Percentiles rank a stretch among this genome's conserved stretches.
Evolutionary conservation across 2,329 filamentous ascomycete genomes (phyloP).

Genomic region (Fonsecaea pugnacius): DNA sequence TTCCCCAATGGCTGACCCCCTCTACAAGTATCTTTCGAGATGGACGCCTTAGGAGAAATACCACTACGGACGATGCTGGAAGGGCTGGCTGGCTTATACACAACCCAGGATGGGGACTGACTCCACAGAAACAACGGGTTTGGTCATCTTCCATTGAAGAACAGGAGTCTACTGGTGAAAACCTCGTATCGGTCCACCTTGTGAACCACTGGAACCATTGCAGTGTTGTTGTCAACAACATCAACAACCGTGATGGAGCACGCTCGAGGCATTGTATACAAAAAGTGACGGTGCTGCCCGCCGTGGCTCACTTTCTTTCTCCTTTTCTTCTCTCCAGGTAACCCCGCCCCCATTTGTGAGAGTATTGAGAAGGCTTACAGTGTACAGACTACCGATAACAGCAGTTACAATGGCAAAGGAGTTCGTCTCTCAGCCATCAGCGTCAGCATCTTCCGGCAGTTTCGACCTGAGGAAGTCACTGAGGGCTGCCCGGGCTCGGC

Average conservation of each 20-base stretch:
- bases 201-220: neutral
- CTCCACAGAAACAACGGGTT: neutral
- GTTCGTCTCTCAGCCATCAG: constrained; percentile 9
- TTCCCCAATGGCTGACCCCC: neutral
- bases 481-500: constrained; percentile 30
- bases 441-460: constrained; percentile 17
- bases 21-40: neutral
- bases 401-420: constrained; percentile 16
- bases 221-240: neutral
- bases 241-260: neutral
- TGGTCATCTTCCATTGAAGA: neutral
- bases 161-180: neutral
- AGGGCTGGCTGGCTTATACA: neutral
- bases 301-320: neutral
- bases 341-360: neutral
- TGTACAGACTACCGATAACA: constrained; percentile 4
- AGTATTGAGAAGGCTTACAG: constrained; percentile 2
- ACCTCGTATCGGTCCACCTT: neutral
- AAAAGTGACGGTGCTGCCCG: neutral
- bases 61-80: neutral
- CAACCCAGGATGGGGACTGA: neutral
- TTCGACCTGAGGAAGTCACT: constrained; percentile 24
- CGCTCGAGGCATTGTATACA: neutral
- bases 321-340: constrained; percentile 1
- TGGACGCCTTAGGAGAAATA: neutral